Percentiles rank a stretch among this genome's conserved stretches.
Conservation (phyloP, 805 yeast species). For the Teunomyces stri region DNA sequence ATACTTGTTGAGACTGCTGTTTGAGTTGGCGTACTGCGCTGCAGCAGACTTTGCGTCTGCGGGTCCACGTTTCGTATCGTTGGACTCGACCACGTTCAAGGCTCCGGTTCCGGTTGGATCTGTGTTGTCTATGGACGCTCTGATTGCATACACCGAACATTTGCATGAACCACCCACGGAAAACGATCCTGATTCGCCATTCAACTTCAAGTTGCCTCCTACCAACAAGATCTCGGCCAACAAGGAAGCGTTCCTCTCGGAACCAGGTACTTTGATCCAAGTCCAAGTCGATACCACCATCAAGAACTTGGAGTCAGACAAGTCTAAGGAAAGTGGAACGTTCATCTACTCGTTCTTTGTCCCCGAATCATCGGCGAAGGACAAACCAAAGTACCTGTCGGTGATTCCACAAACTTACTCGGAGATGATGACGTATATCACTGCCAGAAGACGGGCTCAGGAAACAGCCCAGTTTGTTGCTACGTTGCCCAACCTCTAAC, state of each 20-base stretch:
- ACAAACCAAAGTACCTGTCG: conserved; percentile 60
- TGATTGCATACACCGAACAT: conserved; percentile 84
- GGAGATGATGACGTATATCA: conserved; percentile 89
- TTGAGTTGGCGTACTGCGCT: conserved; percentile 90
- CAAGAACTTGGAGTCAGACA: conserved; percentile 59
- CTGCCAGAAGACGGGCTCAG: conserved; percentile 85
- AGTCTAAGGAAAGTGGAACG: conserved; percentile 73
- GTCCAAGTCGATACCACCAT: conserved; percentile 85
- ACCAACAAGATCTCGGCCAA: conserved; percentile 54
- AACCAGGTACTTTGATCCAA: conserved; percentile 86
- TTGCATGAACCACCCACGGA: conserved; percentile 41
- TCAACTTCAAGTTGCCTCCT: conserved; percentile 54
- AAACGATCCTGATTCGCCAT: conserved; percentile 30
- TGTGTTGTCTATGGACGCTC: conserved; percentile 77
- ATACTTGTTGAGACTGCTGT: conserved; percentile 84
- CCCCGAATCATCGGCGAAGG: conserved; percentile 50
- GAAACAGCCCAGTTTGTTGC: conserved; percentile 70
- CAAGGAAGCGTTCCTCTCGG: conserved; percentile 58
- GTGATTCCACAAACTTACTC: conserved; percentile 85
- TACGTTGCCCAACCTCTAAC: conserved; percentile 23
- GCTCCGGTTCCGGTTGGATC: conserved; percentile 97
- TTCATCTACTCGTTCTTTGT: conserved; percentile 89
- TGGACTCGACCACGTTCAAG: conserved; percentile 88
- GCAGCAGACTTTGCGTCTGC: conserved; percentile 86
- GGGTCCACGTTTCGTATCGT: conserved; percentile 82